phyloP scores from a whole-genome alignment of 768 basidiomycete species.

The Zangia roseola region DNA sequence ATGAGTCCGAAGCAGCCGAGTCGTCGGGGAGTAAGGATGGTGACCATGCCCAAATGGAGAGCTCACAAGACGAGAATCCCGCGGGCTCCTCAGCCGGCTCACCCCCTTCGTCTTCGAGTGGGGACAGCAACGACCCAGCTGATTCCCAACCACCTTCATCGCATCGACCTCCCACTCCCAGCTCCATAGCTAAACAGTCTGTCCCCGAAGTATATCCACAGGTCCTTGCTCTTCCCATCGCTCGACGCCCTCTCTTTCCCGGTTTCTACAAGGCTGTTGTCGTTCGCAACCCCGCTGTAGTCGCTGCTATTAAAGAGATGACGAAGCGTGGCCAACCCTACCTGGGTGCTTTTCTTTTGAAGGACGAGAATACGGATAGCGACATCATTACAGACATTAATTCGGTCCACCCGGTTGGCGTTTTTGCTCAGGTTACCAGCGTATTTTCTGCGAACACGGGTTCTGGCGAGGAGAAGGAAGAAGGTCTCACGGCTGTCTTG shows the following conservation, averaged over 20 bases:
- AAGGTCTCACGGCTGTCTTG: constrained; percentile 90
- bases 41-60: constrained; percentile 21
- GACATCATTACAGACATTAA: constrained; percentile 88
- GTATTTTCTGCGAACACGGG: constrained; percentile 67
- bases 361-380: constrained; percentile 89
- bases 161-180: constrained; percentile 36
- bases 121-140: constrained; percentile 36
- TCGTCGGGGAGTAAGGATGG: constrained; percentile 12
- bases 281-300: constrained; percentile 85
- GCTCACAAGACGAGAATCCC: constrained; percentile 32
- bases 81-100: constrained; percentile 33
- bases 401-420: constrained; percentile 89
- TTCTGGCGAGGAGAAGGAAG: constrained; percentile 68
- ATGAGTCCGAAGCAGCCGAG: constrained; percentile 27
- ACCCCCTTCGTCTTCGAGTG: constrained; percentile 40
- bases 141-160: constrained; percentile 42
- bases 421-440: constrained; percentile 96
- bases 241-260: constrained; percentile 92
- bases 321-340: constrained; percentile 97
- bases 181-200: constrained; percentile 77
- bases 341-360: constrained; percentile 93
- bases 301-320: constrained; percentile 93
- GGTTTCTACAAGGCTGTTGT: constrained; percentile 99
- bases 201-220: constrained; percentile 92
- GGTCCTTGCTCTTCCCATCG: constrained; percentile 92